Evolutionary conservation across 345 rosid species (phyloP).

Genomic region (Rubroshorea leprosula): DNA sequence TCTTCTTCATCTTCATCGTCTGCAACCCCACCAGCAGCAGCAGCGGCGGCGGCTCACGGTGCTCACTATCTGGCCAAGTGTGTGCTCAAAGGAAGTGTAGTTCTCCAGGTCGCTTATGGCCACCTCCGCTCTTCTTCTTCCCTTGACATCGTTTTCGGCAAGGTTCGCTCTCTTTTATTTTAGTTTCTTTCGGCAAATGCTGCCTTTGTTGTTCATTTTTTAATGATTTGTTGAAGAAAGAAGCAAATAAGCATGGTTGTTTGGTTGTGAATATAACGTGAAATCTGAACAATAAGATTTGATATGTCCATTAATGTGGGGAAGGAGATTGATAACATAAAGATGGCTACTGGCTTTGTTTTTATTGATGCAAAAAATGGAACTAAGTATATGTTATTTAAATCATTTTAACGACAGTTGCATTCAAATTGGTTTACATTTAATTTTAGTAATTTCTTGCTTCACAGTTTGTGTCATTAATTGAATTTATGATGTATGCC

Average conservation of each 20-base stretch:
- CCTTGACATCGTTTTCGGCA: constrained; percentile 80
- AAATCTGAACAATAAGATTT: no score
- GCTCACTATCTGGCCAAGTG: constrained; percentile 82
- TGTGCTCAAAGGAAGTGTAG: constrained; percentile 75
- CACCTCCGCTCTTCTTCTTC: constrained; percentile 66
- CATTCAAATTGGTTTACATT: no score
- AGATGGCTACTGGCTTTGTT: no score
- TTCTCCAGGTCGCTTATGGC: constrained; percentile 79
- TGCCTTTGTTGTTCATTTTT: background rate
- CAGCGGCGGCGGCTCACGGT: constrained; percentile 35
- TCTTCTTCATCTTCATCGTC: constrained; percentile 48
- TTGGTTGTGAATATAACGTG: no score
- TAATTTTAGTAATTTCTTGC: background rate
- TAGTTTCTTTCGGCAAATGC: background rate
- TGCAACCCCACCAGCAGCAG: no score
- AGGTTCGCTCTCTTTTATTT: constrained; percentile 38
- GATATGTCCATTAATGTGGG: no score
- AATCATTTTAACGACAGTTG: no score
- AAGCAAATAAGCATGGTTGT: no score
- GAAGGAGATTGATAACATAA: no score
- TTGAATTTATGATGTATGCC: background rate
- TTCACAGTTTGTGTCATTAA: background rate
- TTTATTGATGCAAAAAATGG: no score
- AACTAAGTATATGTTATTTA: no score
- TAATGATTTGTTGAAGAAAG: background rate